Evolutionary conservation across 805 yeast species (phyloP), one percentile per base, ranked within the genome.

Genomic region (Kregervanrija pseudodelftensis): DNA sequence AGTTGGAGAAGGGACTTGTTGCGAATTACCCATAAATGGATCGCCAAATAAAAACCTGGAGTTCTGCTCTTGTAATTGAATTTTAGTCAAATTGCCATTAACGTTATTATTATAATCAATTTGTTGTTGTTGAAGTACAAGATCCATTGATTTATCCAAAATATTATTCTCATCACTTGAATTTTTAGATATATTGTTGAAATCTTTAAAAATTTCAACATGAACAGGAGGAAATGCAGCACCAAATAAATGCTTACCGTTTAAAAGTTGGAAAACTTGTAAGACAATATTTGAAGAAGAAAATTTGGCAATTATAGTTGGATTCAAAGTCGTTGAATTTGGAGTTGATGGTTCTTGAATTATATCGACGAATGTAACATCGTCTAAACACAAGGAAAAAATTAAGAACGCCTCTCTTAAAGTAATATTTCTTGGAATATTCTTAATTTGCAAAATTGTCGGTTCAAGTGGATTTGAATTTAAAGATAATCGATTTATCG

Each of bases 361-460:
- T 15, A 63, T 52, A 46, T 63, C 65, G 33, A 76, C 55, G 65
- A 65, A 53, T 55, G 60, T 39, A 33, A 72, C 50, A 39, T 81
- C 82, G 52, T 82, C 87, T 49, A 70, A 64, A n/a, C 86, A 85
- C 44, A 85, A 64, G 5, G 91, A 74, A 58, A 85, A 85, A 8
- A 85, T 71, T 12, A 82, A 68, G 40, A 74, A 69, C 2, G 85
- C 80, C 60, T 85, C 95, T 59, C 93, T 73, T 33, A 71, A 51
- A 2, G 85, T 61, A 30, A 84, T 66, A 62, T 85, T 88, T 4
- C 63, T 52, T 8, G 95, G 93, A 11, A 82, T 57, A 55, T 81
- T 82, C 52, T 68, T 67, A 41, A 84, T 57, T 48, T 66, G 70
- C 38, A 79, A 48, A 22, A 58, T 46, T 5, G 43, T 17, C 4